A percentile compares a stretch with the other conserved stretches of the same genome.
These are phyloP conservation scores for Colletotrichum spinosum DNA, from an alignment of 2,329 filamentous ascomycete genomes.

Conservation along the genomic window DNA sequence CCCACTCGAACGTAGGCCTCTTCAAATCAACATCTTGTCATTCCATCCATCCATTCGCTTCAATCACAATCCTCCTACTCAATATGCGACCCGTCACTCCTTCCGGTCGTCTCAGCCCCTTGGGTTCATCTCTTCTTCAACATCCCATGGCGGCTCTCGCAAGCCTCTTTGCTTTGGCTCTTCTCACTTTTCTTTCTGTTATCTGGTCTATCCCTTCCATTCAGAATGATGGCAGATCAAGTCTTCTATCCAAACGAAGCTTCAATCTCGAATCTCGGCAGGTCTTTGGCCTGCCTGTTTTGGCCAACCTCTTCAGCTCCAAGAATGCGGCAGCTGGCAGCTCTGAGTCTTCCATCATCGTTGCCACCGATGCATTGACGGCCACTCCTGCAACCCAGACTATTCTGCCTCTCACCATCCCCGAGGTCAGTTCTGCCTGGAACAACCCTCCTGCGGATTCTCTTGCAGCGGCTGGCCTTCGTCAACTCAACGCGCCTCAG, in stretches of 20 bases:
- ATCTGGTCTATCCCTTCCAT: slow-evolving; percentile 5
- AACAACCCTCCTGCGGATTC: not conserved
- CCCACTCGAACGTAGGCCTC: slow-evolving; percentile 2
- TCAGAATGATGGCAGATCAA: not conserved
- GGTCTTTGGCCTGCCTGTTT: slow-evolving; percentile 14
- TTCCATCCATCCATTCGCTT: slow-evolving; percentile 22
- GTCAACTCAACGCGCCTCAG: slow-evolving; percentile 21
- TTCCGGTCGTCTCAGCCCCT: not conserved
- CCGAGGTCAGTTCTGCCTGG: not conserved
- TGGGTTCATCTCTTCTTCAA: slow-evolving; percentile 5
- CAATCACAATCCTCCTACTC: not conserved
- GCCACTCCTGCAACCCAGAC: not conserved
- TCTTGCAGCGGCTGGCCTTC: not conserved
- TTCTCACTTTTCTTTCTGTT: slow-evolving; percentile 18
- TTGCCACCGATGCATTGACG: not conserved
- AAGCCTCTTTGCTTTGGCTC: slow-evolving; percentile 15
- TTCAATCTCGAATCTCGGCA: slow-evolving; percentile 15
- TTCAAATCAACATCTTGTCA: slow-evolving; percentile 18
- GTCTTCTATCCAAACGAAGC: not conserved
- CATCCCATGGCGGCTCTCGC: slow-evolving; percentile 2
- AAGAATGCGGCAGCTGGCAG: not conserved
- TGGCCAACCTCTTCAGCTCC: not conserved
- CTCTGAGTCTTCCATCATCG: not conserved
- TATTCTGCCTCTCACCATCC: too few species aligned
- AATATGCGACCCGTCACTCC: slow-evolving; percentile 17